Evolutionary conservation across 495 filamentous ascomycete genomes (phyloP).

Genomic region (Penicillium macrosclerotiorum): DNA sequence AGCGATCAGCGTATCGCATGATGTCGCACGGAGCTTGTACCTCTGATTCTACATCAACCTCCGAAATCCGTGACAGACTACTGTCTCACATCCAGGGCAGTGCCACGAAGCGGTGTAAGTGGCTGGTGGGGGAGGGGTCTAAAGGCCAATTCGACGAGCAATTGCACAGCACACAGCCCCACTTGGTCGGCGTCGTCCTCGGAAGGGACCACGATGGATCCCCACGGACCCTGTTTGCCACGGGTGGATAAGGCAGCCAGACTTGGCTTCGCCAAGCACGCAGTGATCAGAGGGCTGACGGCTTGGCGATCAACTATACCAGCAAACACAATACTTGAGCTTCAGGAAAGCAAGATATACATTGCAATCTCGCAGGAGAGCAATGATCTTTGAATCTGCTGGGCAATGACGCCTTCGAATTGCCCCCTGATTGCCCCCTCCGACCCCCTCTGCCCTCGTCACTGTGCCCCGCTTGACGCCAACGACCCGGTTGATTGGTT

Average conservation of each 20-base stretch:
- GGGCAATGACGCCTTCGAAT: too few relatives aligned
- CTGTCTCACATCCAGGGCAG: not conserved
- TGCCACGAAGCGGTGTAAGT: constrained; percentile 1
- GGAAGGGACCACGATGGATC: too few relatives aligned
- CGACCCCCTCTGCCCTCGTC: not conserved
- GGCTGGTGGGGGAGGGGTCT: not conserved
- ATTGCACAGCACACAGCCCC: too few relatives aligned
- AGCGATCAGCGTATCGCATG: not conserved
- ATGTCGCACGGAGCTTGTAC: too few relatives aligned
- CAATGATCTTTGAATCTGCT: too few relatives aligned
- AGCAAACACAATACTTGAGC: not conserved
- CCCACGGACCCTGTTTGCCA: too few relatives aligned
- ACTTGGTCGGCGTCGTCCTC: too few relatives aligned
- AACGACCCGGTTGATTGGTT: not conserved
- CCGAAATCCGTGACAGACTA: not conserved
- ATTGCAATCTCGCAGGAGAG: not conserved
- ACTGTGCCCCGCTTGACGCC: not conserved
- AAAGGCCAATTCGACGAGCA: too few relatives aligned
- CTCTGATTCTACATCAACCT: too few relatives aligned
- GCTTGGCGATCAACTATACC: not conserved
- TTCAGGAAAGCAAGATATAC: too few relatives aligned
- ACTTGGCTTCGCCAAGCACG: not conserved
- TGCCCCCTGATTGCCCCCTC: too few relatives aligned
- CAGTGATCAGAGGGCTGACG: not conserved
- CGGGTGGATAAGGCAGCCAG: not conserved